Evolutionary conservation across 768 basidiomycete species (phyloP).

Genomic region (Suillus spraguei): DNA sequence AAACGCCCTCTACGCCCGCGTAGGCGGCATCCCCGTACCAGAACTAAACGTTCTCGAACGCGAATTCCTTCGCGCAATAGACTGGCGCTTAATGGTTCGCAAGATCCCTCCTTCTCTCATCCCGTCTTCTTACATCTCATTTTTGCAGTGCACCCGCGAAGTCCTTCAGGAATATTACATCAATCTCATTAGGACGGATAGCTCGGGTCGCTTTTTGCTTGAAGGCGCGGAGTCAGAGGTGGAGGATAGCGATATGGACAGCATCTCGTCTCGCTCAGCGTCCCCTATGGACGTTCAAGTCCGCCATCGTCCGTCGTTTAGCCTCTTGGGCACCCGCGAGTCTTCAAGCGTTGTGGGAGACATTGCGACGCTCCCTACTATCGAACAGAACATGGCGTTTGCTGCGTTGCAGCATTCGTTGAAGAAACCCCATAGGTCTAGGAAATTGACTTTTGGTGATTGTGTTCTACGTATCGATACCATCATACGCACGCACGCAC

Average conservation of each 20-base stretch:
- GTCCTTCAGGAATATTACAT: conserved; percentile 92
- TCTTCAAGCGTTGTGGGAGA: conserved; percentile 42
- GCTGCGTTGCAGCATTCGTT: conserved; percentile 61
- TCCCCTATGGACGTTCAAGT: conserved; percentile 42
- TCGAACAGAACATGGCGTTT: conserved; percentile 87
- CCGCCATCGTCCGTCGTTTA: conserved; percentile 30
- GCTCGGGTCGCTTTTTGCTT: conserved; percentile 57
- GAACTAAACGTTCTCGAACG: conserved; percentile 95
- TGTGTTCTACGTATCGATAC: background rate
- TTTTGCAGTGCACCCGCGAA: conserved; percentile 80
- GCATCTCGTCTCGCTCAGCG: conserved; percentile 49
- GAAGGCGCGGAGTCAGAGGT: conserved; percentile 40
- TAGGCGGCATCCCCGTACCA: conserved; percentile 89
- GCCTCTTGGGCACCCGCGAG: conserved; percentile 32
- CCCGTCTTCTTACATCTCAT: conserved; percentile 13
- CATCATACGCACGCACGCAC: background rate
- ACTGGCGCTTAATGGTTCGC: conserved; percentile 93
- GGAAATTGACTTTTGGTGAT: background rate
- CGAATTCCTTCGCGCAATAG: conserved; percentile 89
- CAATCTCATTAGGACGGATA: conserved; percentile 89
- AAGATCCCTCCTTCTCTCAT: conserved; percentile 16
- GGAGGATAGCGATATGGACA: conserved; percentile 61
- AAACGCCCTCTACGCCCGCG: conserved; percentile 92
- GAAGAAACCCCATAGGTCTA: conserved; percentile 15
- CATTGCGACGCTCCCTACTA: conserved; percentile 52